Evolutionary conservation across 2,329 filamentous ascomycete genomes (phyloP), one percentile per base, ranked within the genome.

Genomic region (Colletotrichum tabaci): DNA sequence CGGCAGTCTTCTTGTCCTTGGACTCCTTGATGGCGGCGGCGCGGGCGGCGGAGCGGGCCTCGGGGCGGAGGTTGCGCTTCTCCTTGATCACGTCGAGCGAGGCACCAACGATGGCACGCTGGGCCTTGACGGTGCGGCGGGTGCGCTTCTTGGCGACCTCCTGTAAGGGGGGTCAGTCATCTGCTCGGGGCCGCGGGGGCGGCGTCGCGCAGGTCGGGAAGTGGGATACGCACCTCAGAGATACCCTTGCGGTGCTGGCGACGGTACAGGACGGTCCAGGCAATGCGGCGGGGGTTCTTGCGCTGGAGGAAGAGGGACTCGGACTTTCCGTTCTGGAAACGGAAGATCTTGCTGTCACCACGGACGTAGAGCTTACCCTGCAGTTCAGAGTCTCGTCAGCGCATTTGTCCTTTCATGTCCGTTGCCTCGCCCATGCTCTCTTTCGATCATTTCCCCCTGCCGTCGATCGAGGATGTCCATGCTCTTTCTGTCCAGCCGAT

Each of bases 191-290:
- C 15, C 42, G 23, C 21, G n/a, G 18, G 30, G 15, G 7, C 30
- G 30, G n/a, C 46, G n/a, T 50, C 30, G 46, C 58, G 44, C 44
- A 23, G 52, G n/a, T 15, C 18, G n/a, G 26, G 10, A 38, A 47
- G 15, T 62, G 60, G 65, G 47, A 67, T 56, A 85, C 93, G 89
- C 93, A 98, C 96, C 95, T 99, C 96, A 91, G 96, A 97, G 89
- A 98, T 97, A 93, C 96, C 96, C 95, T 99, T 99, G 91, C 95
- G 96, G 93, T 98, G 96, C 89, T 97, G 94, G 88, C 96, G 94
- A 87, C 96, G 93, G 94, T 94, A 99, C 77, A 99, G 94, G 82
- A 95, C 92, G 79, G 96, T 99, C 96, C 96, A 99, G 80, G 96
- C 92, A 87, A 99, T 98, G 86, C 96, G 95, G 87, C 96, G 96